Evolutionary conservation across 2,329 filamentous ascomycete genomes (phyloP).

Genomic region (Penicillium paneum): DNA sequence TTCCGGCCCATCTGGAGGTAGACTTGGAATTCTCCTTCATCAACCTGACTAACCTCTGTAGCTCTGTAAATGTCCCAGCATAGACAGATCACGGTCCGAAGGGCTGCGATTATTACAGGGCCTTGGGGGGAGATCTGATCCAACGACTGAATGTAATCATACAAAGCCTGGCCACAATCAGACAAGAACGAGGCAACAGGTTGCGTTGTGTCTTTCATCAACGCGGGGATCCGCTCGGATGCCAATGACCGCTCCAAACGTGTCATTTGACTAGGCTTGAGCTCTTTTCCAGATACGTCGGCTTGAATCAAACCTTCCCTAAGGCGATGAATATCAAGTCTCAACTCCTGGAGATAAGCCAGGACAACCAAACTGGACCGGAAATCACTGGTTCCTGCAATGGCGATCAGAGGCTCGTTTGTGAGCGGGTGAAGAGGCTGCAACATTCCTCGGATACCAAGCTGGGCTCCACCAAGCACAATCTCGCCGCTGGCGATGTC

Average conservation of each 20-base stretch:
- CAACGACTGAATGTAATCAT: constrained; percentile 34
- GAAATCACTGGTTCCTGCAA: constrained; percentile 23
- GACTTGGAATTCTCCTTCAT: constrained; percentile 54
- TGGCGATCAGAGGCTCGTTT: constrained; percentile 38
- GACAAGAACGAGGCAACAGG: constrained; percentile 39
- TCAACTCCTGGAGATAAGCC: constrained; percentile 39
- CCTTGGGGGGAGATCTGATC: constrained; percentile 26
- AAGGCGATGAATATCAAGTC: constrained; percentile 35
- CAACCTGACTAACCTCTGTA: constrained; percentile 42
- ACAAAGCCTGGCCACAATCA: constrained; percentile 37
- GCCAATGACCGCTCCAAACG: constrained; percentile 42
- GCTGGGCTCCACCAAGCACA: constrained; percentile 23
- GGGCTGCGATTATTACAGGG: constrained; percentile 24
- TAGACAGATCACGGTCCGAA: constrained; percentile 40
- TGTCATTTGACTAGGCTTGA: constrained; percentile 44
- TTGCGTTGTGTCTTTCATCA: constrained; percentile 44
- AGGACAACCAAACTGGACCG: constrained; percentile 26
- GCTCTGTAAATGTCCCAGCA: constrained; percentile 51
- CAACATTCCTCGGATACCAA: constrained; percentile 24
- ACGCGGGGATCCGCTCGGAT: constrained; percentile 37
- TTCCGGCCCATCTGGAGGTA: constrained; percentile 47
- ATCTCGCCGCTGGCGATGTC: constrained; percentile 21
- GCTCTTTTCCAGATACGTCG: constrained; percentile 30
- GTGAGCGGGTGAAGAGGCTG: constrained; percentile 42
- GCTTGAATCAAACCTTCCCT: constrained; percentile 33